Evolutionary conservation across 83 land plant genomes (phyloP), one percentile per base, ranked within the genome.

Genomic region (Picea engelmannii): DNA sequence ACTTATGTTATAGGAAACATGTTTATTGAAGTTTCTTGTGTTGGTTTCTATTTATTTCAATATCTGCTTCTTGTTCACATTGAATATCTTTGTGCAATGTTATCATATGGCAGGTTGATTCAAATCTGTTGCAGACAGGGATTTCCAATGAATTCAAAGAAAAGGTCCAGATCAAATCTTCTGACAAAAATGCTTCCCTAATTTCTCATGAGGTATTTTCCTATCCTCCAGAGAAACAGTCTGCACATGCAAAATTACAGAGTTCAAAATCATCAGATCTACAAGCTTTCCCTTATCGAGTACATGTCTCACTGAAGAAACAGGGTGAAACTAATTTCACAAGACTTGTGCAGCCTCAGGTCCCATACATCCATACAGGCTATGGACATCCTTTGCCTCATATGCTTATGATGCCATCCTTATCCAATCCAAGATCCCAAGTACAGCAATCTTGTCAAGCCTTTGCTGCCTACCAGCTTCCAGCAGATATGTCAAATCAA

Each of bases 361-460:
- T 81, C 9, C 82, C 82, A 67, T 81, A 67, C 23, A 60, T 81
- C 40, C 82, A 81, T 70, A 25, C 65, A 15, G 77, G 44, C 18
- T 70, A 52, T 55, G 82, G 78, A 23, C 70, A 68, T 52, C 82
- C 82, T 6, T 24, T 40, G 59, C 82, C 69, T 52, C 69, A 59
- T 69, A 27, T 81, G 17, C 77, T 35, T 81, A 27, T 52, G 18
- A 60, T 70, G 60, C 44, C 74, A 24, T 35, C 82, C 44, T 68
- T 35, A 40, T 15, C 77, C 21, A 52, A 42, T 70, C 21, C 62
- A 52, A 18, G 25, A 17, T 42, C 59, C 13, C 65, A 55, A 21
- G 40, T 44, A 59, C 64, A 58, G 8, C 80, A 78, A 61, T 38
- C 82, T 68, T 62, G 70, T 61, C 78, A 35, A 68, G 71, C 18